Conservation (phyloP, 2,329 filamentous ascomycete genomes). For the Camptophora hylomeconis region DNA sequence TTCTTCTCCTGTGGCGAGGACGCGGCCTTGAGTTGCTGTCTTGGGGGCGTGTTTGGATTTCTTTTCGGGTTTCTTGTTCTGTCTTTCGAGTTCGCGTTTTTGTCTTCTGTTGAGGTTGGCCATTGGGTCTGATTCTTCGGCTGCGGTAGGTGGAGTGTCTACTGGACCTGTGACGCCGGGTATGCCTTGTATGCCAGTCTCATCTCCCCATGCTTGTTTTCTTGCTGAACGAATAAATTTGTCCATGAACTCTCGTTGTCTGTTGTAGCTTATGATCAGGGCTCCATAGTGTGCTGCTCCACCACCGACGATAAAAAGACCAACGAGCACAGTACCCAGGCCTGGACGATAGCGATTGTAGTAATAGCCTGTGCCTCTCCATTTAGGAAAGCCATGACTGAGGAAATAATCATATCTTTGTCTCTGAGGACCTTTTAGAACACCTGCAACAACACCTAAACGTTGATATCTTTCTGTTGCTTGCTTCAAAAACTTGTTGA, state of each 20-base stretch:
- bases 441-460: conserved; percentile 69
- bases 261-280: conserved; percentile 74
- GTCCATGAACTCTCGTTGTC: conserved; percentile 81
- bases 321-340: conserved; percentile 67
- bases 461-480: conserved; percentile 76
- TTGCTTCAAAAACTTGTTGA: conserved; percentile 73
- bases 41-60: conserved; percentile 22
- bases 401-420: conserved; percentile 94
- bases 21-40: conserved; percentile 40
- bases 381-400: conserved; percentile 80
- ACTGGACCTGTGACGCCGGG: conserved; percentile 45
- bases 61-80: conserved; percentile 50
- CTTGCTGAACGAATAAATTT: conserved; percentile 84
- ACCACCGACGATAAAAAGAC: conserved; percentile 69
- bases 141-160: conserved; percentile 26
- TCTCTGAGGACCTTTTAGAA: conserved; percentile 67
- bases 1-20: conserved; percentile 23
- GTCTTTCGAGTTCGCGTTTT: conserved; percentile 77
- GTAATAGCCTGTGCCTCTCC: conserved; percentile 98
- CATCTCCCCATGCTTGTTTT: conserved; percentile 80
- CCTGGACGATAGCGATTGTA: conserved; percentile 89
- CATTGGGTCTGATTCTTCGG: conserved; percentile 34
- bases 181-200: conserved; percentile 51
- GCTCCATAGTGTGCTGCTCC: conserved; percentile 79
- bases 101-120: conserved; percentile 67